Evolutionary conservation across 1,284 basidiomycete species (phyloP), one percentile per base, ranked within the genome.

Genomic region (Amylostereum chailletii): DNA sequence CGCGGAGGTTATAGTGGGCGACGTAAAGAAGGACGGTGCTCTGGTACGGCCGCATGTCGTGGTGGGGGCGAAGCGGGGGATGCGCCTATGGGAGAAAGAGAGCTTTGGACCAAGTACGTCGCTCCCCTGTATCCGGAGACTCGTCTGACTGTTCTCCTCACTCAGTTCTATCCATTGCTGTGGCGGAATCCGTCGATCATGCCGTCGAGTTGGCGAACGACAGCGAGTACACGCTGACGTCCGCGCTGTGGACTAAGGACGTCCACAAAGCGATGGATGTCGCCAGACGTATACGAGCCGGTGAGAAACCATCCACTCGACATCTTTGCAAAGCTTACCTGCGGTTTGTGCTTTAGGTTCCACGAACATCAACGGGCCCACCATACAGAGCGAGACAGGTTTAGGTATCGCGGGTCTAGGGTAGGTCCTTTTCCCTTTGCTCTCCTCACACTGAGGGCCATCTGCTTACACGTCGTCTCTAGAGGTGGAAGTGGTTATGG

Each of bases 11-110:
- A 50, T 77, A 2, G 54, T 76, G 1, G 81, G 81, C 1, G 72
- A 78, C 60, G 33, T 64, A 26, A 62, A 52, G 51, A 64, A 64
- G 51, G 56, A 69, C 11, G 71, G 71, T 2, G 64, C 72, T 0
- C 58, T 79, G 2, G 67, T 83, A 19, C 71, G 76, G 56, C 81
- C 79, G 31, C 76, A 81, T 58, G 54, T 85, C 8, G 54, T 85
- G 5, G 61, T 58, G 5, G 72, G 69, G 10, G 74, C 77, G 26
- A 74, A 68, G 42, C 65, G 69, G 1, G 70, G 72, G 1, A 81
- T 79, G 75, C 56, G 64, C 27, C 51, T 78, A 3, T 79, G 75
- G 74, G 67, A 76, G 34, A 60, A 73, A 30, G 81, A 85, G 61
- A 72, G 72, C 10, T 84, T 84, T 57, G 81, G 77, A 1, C 82